phyloP scores from a whole-genome alignment of 106 monocot genomes.

The Xerophyta viscosa region DNA sequence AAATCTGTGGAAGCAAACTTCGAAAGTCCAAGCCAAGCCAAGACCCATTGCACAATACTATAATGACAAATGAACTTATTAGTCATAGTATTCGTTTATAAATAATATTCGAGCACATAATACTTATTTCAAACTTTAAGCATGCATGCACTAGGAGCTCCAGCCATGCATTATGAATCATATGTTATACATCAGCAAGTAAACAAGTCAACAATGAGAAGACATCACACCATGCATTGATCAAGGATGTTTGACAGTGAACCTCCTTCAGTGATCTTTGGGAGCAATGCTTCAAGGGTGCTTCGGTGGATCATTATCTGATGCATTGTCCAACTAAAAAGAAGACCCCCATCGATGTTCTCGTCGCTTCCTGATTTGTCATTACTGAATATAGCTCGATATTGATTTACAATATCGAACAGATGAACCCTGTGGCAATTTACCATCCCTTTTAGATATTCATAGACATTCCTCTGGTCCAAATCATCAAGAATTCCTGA shows the following conservation, averaged over 20 bases:
- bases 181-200: too few species aligned
- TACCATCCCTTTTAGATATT: constrained; percentile 89
- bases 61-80: not conserved
- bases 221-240: constrained; percentile 79
- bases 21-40: constrained; percentile 96
- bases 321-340: constrained; percentile 98
- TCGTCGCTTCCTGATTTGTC: constrained; percentile 90
- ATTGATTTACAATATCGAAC: constrained; percentile 97
- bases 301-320: constrained; percentile 74
- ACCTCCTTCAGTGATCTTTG: constrained; percentile 81
- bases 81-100: too few species aligned
- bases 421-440: constrained; percentile 84
- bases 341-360: constrained; percentile 93
- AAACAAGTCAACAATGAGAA: not conserved
- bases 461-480: constrained; percentile 89
- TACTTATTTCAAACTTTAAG: too few species aligned
- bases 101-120: too few species aligned
- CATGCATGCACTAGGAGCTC: too few species aligned
- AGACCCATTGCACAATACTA: constrained; percentile 99
- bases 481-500: constrained; percentile 86
- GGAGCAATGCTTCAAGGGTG: constrained; percentile 85
- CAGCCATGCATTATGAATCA: too few species aligned
- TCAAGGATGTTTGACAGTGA: constrained; percentile 84
- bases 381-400: constrained; percentile 88
- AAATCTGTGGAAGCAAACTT: constrained; percentile 89